Evolutionary conservation across 2,329 filamentous ascomycete species (phyloP), one percentile per base, ranked within the genome.

Genomic region (Colletotrichum salicis): DNA sequence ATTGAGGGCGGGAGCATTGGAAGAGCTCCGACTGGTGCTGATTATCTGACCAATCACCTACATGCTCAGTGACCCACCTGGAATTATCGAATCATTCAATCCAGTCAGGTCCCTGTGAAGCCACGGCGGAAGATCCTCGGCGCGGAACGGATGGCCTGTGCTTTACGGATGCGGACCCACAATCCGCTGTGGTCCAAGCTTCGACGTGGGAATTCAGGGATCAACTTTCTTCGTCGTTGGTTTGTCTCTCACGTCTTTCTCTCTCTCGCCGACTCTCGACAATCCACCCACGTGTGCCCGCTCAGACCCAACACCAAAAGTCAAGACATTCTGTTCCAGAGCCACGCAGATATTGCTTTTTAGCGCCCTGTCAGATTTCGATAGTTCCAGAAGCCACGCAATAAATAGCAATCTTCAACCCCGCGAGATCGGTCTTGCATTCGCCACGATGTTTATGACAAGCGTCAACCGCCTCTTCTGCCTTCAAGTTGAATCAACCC

Each of bases 91-190:
- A 22, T 48, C 41, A 48, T n/a, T 48, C 6, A 48, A 15, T 7
- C 19, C 19, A 19, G 7, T 15, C 35, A 13, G 35, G 35, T 22
- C 15, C 3, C 4, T 19, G 41, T 2, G 41, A 19, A 48, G 19
- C 4, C 41, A n/a, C 3, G 1, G 41, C 68, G 68, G 68, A 48
- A 54, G 52, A 71, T 68, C 58, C 54, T 68, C 64, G 69, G 69
- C 12, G n/a, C 52, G 13, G 33, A 33, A 61, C 51, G 1, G 13
- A 10, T 52, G 68, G 56, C 15, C 37, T 31, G 64, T 62, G 67
- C 68, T 33, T 24, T 7, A 31, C 27, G 59, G 19, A 33, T n/a
- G 11, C 22, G 48, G 57, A 41, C 11, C 48, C 48, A 29, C 51
- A 8, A 29, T 41, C 45, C 19, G n/a, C 13, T 55, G n/a, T 59